A percentile compares a stretch with the other conserved stretches of the same genome.
These are phyloP conservation scores for Coemansia sp. DNA, from an alignment of 192 early-diverging fungal genomes.

Conservation along the genomic window DNA sequence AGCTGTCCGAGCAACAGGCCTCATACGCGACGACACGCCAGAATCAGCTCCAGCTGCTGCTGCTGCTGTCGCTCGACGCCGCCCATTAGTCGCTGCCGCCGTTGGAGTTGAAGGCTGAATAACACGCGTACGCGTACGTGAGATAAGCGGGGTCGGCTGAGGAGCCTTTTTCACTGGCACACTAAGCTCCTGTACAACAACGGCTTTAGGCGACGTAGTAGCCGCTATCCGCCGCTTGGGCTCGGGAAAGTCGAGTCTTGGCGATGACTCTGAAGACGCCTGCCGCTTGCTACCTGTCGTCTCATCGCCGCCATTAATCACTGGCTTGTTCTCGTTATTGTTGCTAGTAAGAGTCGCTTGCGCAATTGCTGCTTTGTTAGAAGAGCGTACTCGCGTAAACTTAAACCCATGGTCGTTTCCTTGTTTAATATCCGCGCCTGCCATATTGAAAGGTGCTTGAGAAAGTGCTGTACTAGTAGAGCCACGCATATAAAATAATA, in stretches of 20 bases:
- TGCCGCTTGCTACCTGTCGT: not conserved
- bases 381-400: slow-evolving; percentile 30
- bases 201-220: not conserved
- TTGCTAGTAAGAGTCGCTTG: not conserved
- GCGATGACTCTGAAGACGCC: not conserved
- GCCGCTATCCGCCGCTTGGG: slow-evolving; percentile 26
- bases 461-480: not conserved
- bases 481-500: slow-evolving; percentile 6
- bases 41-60: not conserved
- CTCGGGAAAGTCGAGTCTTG: slow-evolving; percentile 36
- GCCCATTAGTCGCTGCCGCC: not conserved
- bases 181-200: slow-evolving; percentile 35
- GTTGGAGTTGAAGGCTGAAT: not conserved
- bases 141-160: slow-evolving; percentile 49
- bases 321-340: slow-evolving; percentile 11
- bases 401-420: slow-evolving; percentile 56
- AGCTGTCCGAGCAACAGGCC: not conserved
- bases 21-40: not conserved
- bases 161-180: slow-evolving; percentile 35
- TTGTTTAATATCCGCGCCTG: not conserved
- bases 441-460: not conserved
- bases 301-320: not conserved
- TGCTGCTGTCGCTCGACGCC: slow-evolving; percentile 1
- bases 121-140: slow-evolving; percentile 39
- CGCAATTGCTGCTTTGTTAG: not conserved